phyloP scores from a whole-genome alignment of 1,284 basidiomycete species.

The Cerrena zonata region DNA sequence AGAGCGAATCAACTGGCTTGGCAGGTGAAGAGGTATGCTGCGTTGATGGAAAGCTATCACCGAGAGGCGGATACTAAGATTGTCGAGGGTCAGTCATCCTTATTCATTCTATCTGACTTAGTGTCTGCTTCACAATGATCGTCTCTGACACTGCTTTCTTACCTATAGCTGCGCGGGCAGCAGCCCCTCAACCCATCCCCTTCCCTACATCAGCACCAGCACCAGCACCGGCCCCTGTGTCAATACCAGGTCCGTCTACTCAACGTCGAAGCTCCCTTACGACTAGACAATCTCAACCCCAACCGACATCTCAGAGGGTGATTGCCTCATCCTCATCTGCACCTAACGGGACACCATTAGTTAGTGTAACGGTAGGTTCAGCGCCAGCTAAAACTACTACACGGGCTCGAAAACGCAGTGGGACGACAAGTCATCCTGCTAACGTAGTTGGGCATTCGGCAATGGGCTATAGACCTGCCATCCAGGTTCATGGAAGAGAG shows the following conservation, averaged over 20 bases:
- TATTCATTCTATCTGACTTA: not conserved
- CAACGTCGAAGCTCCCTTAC: constrained; percentile 3
- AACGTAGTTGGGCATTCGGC: constrained; percentile 8
- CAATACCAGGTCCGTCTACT: not conserved
- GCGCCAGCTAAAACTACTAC: constrained; percentile 1
- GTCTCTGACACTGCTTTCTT: too few relatives aligned
- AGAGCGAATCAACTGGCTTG: constrained; percentile 72
- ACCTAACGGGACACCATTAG: constrained; percentile 10
- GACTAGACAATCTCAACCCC: constrained; percentile 6
- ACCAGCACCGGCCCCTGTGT: not conserved
- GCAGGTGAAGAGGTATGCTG: constrained; percentile 73
- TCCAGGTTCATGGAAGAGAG: constrained; percentile 26
- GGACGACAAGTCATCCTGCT: constrained; percentile 1
- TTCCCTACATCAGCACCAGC: not conserved
- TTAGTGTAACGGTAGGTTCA: constrained; percentile 23
- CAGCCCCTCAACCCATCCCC: constrained; percentile 8
- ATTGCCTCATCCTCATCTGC: not conserved
- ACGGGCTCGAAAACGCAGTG: constrained; percentile 24
- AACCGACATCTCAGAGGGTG: too few relatives aligned
- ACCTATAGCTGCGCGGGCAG: constrained; percentile 25
- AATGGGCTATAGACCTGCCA: constrained; percentile 25
- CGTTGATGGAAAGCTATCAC: constrained; percentile 73
- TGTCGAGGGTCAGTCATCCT: constrained; percentile 46
- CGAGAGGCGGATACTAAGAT: constrained; percentile 70
- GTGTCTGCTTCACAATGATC: too few relatives aligned